These are phyloP conservation scores for Arbutus unedo DNA, from an alignment of 148 eudicot genomes.

Conservation along the genomic window DNA sequence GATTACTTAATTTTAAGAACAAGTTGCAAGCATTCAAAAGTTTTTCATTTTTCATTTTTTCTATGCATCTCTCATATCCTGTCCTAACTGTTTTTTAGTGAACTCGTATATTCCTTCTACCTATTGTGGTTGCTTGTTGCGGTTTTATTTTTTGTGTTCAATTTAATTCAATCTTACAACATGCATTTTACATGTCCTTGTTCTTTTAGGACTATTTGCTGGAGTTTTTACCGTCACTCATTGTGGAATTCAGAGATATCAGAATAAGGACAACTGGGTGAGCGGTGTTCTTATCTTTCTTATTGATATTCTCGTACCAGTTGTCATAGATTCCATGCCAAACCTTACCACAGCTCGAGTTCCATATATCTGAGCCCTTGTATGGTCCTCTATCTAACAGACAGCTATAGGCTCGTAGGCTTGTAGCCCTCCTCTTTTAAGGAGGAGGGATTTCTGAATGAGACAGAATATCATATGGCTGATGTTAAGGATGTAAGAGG, in stretches of 20 bases:
- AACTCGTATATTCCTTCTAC: not conserved
- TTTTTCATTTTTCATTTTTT: not conserved
- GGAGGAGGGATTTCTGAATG: not conserved
- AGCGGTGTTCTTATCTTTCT: slow-evolving; percentile 27
- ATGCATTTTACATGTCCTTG: not conserved
- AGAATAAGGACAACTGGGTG: slow-evolving; percentile 72
- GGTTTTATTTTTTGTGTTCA: not conserved
- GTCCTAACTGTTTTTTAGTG: not conserved
- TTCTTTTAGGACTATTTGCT: slow-evolving; percentile 58
- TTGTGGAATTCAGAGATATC: slow-evolving; percentile 76
- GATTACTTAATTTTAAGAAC: not conserved
- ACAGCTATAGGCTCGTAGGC: not conserved
- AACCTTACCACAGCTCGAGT: not conserved
- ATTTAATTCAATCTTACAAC: not conserved
- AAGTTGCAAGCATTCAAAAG: not conserved
- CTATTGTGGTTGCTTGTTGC: not conserved
- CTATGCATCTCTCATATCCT: not conserved
- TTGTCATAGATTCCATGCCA: not conserved
- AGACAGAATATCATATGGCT: not conserved
- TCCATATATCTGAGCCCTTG: not conserved
- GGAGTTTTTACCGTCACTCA: slow-evolving; percentile 68
- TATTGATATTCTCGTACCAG: not conserved
- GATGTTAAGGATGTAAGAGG: not conserved
- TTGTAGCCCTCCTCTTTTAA: not conserved
- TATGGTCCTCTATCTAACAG: not conserved